phyloP scores from a whole-genome alignment of 345 rosid species.

The Erucastrum elatum region DNA sequence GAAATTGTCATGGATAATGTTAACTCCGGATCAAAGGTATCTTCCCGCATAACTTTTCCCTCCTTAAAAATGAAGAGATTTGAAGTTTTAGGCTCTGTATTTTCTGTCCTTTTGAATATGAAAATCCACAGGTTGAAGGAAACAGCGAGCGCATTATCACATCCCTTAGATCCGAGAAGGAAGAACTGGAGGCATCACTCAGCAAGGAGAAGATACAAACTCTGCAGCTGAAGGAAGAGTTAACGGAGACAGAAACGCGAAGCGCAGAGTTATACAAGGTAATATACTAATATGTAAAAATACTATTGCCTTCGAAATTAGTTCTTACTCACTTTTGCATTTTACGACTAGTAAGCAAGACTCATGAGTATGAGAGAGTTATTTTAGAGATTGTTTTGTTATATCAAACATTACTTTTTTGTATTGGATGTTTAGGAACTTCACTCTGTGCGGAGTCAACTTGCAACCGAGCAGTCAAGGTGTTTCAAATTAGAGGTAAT shows the following conservation, averaged over 20 bases:
- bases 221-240: constrained; percentile 70
- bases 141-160: constrained; percentile 46
- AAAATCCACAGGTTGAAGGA: constrained; percentile 54
- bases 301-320: neutral
- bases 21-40: constrained; percentile 53
- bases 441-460: constrained; percentile 86
- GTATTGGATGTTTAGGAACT: constrained; percentile 55
- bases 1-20: constrained; percentile 72
- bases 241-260: constrained; percentile 61
- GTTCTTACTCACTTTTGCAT: constrained; percentile 2
- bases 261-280: constrained; percentile 82
- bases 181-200: constrained; percentile 67
- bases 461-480: constrained; percentile 84
- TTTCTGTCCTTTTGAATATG: constrained; percentile 17
- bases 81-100: neutral
- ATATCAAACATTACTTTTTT: neutral
- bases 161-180: constrained; percentile 64
- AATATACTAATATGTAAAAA: neutral
- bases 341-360: neutral
- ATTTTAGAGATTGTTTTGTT: neutral
- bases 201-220: constrained; percentile 68
- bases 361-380: neutral
- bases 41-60: neutral
- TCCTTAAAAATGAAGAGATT: neutral
- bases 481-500: constrained; percentile 92